Percentiles rank a stretch among this genome's conserved stretches.
Conservation (phyloP, 2,329 filamentous ascomycete genomes). For the Paramyrothecium roridum region DNA sequence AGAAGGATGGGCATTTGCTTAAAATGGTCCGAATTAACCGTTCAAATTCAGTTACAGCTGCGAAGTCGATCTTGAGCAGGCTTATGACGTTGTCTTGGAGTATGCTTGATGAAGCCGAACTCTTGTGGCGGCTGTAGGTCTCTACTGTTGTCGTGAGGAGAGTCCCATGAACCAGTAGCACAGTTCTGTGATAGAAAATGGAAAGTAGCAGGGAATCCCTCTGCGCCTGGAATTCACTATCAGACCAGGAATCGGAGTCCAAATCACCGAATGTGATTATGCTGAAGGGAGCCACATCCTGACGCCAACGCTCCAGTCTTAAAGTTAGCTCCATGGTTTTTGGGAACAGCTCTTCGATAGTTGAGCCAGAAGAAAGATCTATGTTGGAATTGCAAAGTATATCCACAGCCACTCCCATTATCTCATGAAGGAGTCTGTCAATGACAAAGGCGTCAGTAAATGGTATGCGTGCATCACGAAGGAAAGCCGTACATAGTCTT, state of each 20-base stretch:
- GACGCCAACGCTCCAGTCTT: no score
- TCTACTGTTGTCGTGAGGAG: conserved; percentile 14
- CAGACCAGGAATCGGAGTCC: neutral
- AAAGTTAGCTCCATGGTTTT: neutral
- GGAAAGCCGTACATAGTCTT: neutral
- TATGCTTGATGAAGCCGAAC: conserved; percentile 4
- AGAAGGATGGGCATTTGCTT: conserved; percentile 13
- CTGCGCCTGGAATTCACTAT: neutral
- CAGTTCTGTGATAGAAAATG: neutral
- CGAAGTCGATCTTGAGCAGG: conserved; percentile 16
- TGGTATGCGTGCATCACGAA: no score
- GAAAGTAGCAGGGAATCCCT: neutral
- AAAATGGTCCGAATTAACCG: conserved; percentile 13
- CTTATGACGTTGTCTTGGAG: conserved; percentile 11
- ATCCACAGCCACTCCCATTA: no score
- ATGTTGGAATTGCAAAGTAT: no score
- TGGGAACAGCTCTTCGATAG: no score
- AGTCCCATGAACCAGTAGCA: neutral
- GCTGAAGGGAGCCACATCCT: neutral
- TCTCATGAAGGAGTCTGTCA: no score
- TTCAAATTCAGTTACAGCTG: conserved; percentile 14
- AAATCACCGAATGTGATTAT: neutral
- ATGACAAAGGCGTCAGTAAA: no score
- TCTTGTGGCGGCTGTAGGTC: conserved; percentile 6
- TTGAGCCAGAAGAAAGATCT: no score